Conservation (phyloP, 2,329 filamentous ascomycete species). For the Stagonosporopsis chrysanthemi region DNA sequence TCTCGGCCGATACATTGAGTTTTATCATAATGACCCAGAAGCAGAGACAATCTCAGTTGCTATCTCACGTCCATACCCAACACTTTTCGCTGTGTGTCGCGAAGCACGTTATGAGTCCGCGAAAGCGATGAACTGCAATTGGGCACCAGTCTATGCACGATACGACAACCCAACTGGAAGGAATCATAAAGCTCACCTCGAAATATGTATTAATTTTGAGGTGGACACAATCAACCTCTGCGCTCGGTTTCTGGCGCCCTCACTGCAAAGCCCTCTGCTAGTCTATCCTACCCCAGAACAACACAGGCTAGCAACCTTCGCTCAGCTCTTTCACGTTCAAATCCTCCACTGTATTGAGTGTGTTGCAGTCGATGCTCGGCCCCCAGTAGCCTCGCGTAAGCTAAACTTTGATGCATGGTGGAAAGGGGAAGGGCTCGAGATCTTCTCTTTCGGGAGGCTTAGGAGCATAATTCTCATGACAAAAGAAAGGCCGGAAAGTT, state of each 20-base stretch:
- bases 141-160: not conserved
- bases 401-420: constrained; percentile 8
- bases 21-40: not conserved
- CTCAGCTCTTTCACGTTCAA: not conserved
- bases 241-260: not conserved
- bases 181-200: not conserved
- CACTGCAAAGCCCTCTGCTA: not conserved
- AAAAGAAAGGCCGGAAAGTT: not conserved
- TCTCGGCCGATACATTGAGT: not conserved
- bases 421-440: constrained; percentile 13
- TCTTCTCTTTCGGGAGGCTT: constrained; percentile 5
- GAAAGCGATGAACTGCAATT: constrained; percentile 2
- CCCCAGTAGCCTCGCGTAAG: not conserved
- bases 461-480: not conserved
- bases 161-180: not conserved
- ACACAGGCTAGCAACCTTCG: not conserved
- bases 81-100: not conserved
- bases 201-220: not conserved
- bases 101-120: not conserved
- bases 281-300: not conserved
- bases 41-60: constrained; percentile 1
- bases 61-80: constrained; percentile 10
- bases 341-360: not conserved
- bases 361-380: not conserved
- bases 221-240: not conserved